Percentiles rank a stretch among this genome's conserved stretches.
These are phyloP conservation scores for Petrea volubilis DNA, from an alignment of 257 asterid species.

Conservation along the genomic window DNA sequence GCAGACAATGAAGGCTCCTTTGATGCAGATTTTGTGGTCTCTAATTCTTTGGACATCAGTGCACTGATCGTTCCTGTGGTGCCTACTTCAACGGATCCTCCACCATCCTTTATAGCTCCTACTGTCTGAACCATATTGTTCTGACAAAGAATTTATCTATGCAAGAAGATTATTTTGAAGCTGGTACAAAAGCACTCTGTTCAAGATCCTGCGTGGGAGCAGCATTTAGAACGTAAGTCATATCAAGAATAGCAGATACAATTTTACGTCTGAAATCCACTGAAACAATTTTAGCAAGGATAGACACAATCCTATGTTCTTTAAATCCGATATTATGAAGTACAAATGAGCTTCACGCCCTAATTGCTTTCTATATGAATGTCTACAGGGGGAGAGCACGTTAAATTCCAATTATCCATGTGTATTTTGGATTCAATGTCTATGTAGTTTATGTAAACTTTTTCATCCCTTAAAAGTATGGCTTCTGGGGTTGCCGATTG, in stretches of 20 bases:
- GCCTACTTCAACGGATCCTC: conserved; percentile 81
- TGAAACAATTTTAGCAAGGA: not conserved
- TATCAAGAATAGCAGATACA: not conserved
- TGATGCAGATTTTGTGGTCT: conserved; percentile 41
- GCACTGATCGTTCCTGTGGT: conserved; percentile 80
- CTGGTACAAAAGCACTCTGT: not conserved
- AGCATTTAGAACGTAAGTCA: not conserved
- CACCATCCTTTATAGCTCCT: conserved; percentile 71
- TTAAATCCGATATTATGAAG: not conserved
- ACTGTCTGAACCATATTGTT: conserved; percentile 58
- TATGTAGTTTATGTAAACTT: no score
- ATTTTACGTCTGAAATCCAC: not conserved
- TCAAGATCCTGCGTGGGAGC: conserved; percentile 26
- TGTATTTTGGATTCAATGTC: no score
- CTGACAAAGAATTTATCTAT: not conserved
- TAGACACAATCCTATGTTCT: not conserved
- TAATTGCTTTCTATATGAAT: not conserved
- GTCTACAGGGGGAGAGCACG: not conserved
- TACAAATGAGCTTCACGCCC: not conserved
- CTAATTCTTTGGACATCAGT: conserved; percentile 75
- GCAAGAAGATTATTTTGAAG: not conserved
- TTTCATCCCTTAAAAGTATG: not conserved
- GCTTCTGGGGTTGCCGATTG: not conserved
- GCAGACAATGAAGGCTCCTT: conserved; percentile 28
- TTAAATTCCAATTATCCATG: not conserved